phyloP scores from a whole-genome alignment of 2,329 filamentous ascomycete species.

The Ustulina deusta region DNA sequence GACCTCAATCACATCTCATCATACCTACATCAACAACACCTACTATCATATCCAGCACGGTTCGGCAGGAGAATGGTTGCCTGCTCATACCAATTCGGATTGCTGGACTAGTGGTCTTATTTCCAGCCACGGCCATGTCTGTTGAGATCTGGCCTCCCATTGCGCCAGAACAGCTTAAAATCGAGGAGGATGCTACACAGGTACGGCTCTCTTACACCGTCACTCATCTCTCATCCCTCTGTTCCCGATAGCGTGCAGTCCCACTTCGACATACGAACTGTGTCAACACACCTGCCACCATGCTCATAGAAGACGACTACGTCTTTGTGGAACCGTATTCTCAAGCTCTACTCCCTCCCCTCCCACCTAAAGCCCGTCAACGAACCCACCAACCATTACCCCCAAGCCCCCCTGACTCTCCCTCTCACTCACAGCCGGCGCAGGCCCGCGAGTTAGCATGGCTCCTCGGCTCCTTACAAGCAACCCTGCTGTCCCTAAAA shows the following conservation, averaged over 20 bases:
- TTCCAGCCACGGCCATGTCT: conserved; percentile 59
- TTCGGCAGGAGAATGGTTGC: conserved; percentile 42
- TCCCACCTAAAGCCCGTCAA: conserved; percentile 2
- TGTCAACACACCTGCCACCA: conserved; percentile 4
- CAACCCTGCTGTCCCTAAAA: conserved; percentile 63
- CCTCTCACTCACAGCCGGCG: conserved; percentile 37
- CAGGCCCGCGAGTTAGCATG: conserved; percentile 64
- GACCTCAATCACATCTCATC: conserved; percentile 22
- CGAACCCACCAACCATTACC: conserved; percentile 17
- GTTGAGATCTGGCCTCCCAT: conserved; percentile 70
- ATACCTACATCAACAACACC: conserved; percentile 17
- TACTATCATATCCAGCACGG: background rate
- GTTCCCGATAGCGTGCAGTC: conserved; percentile 3
- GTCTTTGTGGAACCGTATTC: conserved; percentile 41
- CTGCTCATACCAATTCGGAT: conserved; percentile 32
- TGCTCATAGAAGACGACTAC: conserved; percentile 51
- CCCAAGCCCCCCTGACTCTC: conserved; percentile 22
- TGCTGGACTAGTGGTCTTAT: conserved; percentile 3
- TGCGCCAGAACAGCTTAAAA: conserved; percentile 62
- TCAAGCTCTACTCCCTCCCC: conserved; percentile 1
- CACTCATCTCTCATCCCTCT: conserved; percentile 14
- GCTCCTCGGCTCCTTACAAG: conserved; percentile 64
- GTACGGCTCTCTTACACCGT: conserved; percentile 53
- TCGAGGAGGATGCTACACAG: conserved; percentile 62
- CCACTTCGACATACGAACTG: conserved; percentile 7